These are phyloP conservation scores for Cadophora sp. DNA, from an alignment of 2,329 filamentous ascomycete species.

Conservation along the genomic window DNA sequence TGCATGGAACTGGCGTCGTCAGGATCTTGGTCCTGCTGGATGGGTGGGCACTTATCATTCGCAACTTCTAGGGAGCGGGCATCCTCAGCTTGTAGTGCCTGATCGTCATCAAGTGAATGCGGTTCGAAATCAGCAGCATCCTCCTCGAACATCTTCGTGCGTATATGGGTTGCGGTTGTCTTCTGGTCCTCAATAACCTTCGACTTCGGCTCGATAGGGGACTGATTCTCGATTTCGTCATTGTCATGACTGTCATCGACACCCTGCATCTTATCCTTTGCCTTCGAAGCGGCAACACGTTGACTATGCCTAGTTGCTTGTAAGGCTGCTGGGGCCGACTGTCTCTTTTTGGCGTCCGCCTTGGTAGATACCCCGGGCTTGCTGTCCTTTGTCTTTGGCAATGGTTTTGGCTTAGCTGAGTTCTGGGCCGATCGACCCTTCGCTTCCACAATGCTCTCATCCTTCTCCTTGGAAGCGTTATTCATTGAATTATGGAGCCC, in stretches of 20 bases:
- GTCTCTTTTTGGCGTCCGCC: constrained; percentile 14
- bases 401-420: not conserved
- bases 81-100: constrained; percentile 11
- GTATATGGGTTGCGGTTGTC: not conserved
- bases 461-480: not conserved
- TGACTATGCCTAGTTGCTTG: constrained; percentile 17
- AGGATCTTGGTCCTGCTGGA: constrained; percentile 6
- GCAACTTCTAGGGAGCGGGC: not conserved
- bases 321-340: constrained; percentile 23
- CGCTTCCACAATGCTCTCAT: not conserved
- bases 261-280: constrained; percentile 17
- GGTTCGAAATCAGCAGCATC: not conserved
- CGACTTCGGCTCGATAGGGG: not conserved
- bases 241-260: constrained; percentile 12
- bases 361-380: not conserved
- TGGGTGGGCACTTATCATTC: not conserved
- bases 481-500: not conserved
- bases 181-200: not conserved
- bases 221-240: not conserved
- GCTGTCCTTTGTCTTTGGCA: not conserved
- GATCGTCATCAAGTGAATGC: not conserved
- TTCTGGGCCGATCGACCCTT: not conserved
- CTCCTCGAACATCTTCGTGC: not conserved
- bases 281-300: constrained; percentile 24
- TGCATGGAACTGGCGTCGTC: constrained; percentile 18